These are phyloP conservation scores for Tirmania nivea DNA, from an alignment of 495 filamentous ascomycete species.

Conservation along the genomic window DNA sequence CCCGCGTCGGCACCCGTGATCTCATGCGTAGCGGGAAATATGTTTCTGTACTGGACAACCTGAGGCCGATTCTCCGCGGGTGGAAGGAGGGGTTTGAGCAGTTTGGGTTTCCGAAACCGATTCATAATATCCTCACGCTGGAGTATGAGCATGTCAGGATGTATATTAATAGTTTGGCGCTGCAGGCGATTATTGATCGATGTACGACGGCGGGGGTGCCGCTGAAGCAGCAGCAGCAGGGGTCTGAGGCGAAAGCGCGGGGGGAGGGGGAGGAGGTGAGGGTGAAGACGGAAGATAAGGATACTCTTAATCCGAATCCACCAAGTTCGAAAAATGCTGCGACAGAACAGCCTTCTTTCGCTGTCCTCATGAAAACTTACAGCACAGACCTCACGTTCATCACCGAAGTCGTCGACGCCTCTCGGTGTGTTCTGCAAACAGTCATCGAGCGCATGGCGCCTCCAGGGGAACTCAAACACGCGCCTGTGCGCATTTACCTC, in stretches of 20 bases:
- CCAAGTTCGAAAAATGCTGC: not conserved
- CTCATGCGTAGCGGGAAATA: conserved; percentile 73
- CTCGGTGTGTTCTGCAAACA: conserved; percentile 57
- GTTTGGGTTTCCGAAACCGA: conserved; percentile 46
- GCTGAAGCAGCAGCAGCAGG: conserved; percentile 26
- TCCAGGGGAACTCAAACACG: conserved; percentile 67
- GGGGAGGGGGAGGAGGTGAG: not conserved
- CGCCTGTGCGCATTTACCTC: conserved; percentile 82
- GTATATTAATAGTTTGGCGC: conserved; percentile 76
- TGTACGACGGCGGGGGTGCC: conserved; percentile 42
- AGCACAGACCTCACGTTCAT: conserved; percentile 46
- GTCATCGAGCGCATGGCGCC: conserved; percentile 71
- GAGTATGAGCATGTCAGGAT: conserved; percentile 79
- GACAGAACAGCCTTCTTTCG: conserved; percentile 22
- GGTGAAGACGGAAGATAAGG: not conserved
- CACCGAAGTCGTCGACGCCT: conserved; percentile 67
- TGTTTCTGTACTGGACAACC: conserved; percentile 51
- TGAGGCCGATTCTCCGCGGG: conserved; percentile 49
- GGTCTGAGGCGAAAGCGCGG: conserved; percentile 23
- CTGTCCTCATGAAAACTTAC: conserved; percentile 34
- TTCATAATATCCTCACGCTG: conserved; percentile 66
- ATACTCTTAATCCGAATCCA: too few relatives aligned
- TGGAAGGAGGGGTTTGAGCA: conserved; percentile 59
- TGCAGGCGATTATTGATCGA: conserved; percentile 87
- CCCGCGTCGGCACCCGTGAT: conserved; percentile 58